Evolutionary conservation across 225 moss, liverwort and hornwort species (phyloP), one percentile per base, ranked within the genome.

Genomic region (Neckera pumila): DNA sequence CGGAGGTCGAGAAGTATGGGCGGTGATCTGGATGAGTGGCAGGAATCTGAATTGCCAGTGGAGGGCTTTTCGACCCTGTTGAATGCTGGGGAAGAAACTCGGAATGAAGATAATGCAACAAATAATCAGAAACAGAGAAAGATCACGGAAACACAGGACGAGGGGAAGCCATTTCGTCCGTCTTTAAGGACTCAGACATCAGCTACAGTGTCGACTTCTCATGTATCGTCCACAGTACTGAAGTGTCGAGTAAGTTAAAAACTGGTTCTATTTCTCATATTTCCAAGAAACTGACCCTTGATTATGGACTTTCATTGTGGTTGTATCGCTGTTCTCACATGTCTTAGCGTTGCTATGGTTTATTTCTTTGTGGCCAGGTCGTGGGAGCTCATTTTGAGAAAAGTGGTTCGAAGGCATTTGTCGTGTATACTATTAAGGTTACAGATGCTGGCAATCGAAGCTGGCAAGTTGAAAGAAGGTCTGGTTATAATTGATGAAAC

Each of bases 331-430:
- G 38, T 72, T 79, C 58, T 74, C 60, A 73, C 25, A n/a, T n/a
- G 58, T 66, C 83, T 82, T 47, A 58, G 57, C 54, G 56, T 83
- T 81, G 76, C 28, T 59, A 79, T 43, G 42, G 22, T 82, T 73
- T 57, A 34, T 73, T 66, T 80, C 49, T 80, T 17, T 88, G 45
- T 79, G 75, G 43, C 89, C 91, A 94, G 94, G 98, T 96, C 59
- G 90, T 96, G 82, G 96, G 98, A 88, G 98, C 95, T 31, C 98
- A 98, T 90, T 96, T 96, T 80, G 96, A 98, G 87, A 98, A 95
- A 87, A 91, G 83, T 64, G 94, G 91, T 70, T 92, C 96, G 26
- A 98, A 98, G 89, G 92, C 98, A 47, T 98, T 98, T 92, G 96
- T 95, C 42, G 96, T 98, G 84, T 98, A 98, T 83, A 95, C 96